A percentile compares a stretch with the other conserved stretches of the same genome.
phyloP scores from a whole-genome alignment of 805 yeast species.

The Jamesozyma gamospora region DNA sequence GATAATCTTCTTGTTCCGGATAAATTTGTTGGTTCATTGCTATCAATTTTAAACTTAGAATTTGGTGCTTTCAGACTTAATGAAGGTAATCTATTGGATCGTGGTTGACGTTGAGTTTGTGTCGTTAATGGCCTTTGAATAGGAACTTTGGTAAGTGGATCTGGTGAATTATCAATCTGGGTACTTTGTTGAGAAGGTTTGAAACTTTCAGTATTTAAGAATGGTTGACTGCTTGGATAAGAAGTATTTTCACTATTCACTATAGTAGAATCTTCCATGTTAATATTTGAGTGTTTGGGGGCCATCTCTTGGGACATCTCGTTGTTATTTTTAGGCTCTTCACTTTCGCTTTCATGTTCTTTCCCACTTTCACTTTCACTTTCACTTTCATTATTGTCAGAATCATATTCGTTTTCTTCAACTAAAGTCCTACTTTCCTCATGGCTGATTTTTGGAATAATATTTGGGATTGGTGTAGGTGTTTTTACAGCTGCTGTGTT shows the following conservation, averaged over 20 bases:
- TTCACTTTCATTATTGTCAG: not conserved
- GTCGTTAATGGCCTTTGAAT: not conserved
- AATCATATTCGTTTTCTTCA: conserved; percentile 2
- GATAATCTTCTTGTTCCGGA: conserved; percentile 15
- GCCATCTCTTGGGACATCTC: conserved; percentile 2
- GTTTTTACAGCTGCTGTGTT: conserved; percentile 20
- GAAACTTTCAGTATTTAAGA: not conserved
- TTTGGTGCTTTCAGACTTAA: conserved; percentile 28
- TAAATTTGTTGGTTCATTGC: conserved; percentile 6
- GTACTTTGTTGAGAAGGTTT: conserved; percentile 1
- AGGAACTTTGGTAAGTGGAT: not conserved
- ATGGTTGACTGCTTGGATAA: not conserved
- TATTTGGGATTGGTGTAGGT: conserved; percentile 2
- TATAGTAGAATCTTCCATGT: conserved; percentile 1
- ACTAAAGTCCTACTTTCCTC: not conserved
- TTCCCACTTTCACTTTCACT: not conserved
- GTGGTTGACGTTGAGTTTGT: conserved; percentile 7
- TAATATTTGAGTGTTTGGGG: not conserved
- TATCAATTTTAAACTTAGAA: conserved; percentile 25
- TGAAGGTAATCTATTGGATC: conserved; percentile 33
- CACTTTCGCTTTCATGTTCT: not conserved
- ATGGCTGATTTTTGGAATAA: not conserved
- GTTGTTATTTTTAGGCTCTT: not conserved
- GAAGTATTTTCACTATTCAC: not conserved
- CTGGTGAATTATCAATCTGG: not conserved